A percentile compares a stretch with the other conserved stretches of the same genome.
Conservation (phyloP, 441 rosid species). For the Syzygium syzygioides region DNA sequence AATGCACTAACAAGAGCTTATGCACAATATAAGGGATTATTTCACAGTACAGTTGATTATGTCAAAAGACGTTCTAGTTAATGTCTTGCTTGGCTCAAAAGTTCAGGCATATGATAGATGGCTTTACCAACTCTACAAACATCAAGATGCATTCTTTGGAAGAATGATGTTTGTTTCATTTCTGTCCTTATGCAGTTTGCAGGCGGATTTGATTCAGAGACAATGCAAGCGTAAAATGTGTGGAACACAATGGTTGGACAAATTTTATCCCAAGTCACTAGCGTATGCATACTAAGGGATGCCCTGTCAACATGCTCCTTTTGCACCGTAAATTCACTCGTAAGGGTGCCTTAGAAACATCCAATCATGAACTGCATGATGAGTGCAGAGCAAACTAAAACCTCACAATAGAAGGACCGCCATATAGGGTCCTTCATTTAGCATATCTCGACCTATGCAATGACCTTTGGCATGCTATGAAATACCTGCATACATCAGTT, state of each 20-base stretch:
- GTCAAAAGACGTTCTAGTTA: background rate
- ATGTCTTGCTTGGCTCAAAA: background rate
- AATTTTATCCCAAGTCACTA: background rate
- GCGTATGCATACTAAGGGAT: background rate
- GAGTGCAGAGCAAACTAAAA: no score
- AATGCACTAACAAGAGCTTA: background rate
- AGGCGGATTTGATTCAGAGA: no score
- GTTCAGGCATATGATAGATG: background rate
- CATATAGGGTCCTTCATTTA: background rate
- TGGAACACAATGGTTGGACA: background rate
- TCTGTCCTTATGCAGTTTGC: no score
- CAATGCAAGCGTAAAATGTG: no score
- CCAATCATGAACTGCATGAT: no score
- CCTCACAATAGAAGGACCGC: no score
- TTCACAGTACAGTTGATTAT: accelerated
- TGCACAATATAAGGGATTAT: background rate
- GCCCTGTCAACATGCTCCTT: background rate
- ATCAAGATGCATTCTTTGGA: background rate
- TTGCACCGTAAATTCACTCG: background rate
- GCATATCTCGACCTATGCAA: no score
- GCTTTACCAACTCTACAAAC: background rate
- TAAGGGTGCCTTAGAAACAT: no score
- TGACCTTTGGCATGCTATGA: no score
- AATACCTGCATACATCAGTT: no score
- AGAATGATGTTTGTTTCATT: no score